Conservation (phyloP, 106 monocot species). For the Platanthera zijinensis region DNA sequence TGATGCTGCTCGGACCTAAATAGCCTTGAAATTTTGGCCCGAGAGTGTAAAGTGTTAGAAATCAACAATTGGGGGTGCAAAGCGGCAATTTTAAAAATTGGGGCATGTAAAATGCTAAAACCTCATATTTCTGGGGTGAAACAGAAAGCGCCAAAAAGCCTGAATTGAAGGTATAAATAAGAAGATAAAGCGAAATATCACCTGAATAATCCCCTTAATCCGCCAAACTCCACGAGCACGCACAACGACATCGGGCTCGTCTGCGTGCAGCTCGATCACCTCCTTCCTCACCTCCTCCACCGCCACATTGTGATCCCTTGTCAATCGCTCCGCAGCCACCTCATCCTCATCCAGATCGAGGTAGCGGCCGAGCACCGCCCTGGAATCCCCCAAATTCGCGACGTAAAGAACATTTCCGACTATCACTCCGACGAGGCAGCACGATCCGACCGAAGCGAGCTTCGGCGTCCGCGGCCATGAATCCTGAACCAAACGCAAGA, state of each 20-base stretch:
- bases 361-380: conserved; percentile 42
- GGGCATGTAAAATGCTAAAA: no score
- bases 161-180: no score
- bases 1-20: no score
- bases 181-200: conserved; percentile 8
- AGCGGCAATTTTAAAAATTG: no score
- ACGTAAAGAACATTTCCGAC: conserved; percentile 36
- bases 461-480: conserved; percentile 34
- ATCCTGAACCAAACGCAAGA: conserved; percentile 33
- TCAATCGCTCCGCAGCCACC: conserved; percentile 37
- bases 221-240: conserved; percentile 42
- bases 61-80: no score
- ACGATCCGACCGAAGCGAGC: conserved; percentile 59
- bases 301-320: conserved; percentile 47
- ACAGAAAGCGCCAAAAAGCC: no score
- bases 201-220: conserved; percentile 64
- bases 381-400: conserved; percentile 54
- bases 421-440: conserved; percentile 55
- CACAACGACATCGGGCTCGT: conserved; percentile 41
- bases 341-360: conserved; percentile 1
- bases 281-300: conserved; percentile 40
- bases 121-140: no score
- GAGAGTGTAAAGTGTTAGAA: no score
- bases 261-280: conserved; percentile 26
- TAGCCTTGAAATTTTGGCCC: no score